These are phyloP conservation scores for Mycena filopes DNA, from an alignment of 768 basidiomycete genomes.

Conservation along the genomic window DNA sequence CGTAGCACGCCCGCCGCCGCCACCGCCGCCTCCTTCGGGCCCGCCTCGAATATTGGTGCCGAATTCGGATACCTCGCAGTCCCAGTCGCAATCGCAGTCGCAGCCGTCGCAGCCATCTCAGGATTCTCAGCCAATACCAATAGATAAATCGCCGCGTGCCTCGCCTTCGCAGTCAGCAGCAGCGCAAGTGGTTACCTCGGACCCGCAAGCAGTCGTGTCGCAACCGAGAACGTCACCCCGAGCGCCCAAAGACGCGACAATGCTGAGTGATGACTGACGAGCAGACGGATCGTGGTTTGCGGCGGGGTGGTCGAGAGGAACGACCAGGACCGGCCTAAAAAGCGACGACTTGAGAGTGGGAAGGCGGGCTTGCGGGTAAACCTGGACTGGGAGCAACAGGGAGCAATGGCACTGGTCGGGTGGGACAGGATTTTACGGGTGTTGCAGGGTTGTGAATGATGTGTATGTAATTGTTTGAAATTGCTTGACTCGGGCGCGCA, in stretches of 20 bases:
- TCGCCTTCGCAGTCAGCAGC: neutral
- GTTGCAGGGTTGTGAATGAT: neutral
- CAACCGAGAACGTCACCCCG: neutral
- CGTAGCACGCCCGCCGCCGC: conserved; percentile 55
- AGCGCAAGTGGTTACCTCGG: neutral
- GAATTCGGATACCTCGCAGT: conserved; percentile 63
- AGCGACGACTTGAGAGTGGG: neutral
- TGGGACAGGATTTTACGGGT: conserved; percentile 8
- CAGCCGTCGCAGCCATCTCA: conserved; percentile 39
- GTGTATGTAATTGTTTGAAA: neutral
- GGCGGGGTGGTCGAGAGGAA: conserved; percentile 3
- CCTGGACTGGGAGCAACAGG: neutral
- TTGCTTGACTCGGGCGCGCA: conserved; percentile 10
- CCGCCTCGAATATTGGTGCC: conserved; percentile 61
- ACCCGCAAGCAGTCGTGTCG: neutral
- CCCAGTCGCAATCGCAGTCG: conserved; percentile 37
- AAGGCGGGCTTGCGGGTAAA: neutral
- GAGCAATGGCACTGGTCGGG: neutral
- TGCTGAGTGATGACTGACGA: conserved; percentile 27
- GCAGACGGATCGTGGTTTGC: conserved; percentile 13
- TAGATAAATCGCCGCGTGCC: too few relatives aligned
- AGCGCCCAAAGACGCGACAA: conserved; percentile 7
- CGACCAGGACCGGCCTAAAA: conserved; percentile 11
- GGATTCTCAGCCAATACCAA: conserved; percentile 6
- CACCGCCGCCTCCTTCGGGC: conserved; percentile 44